A percentile compares a stretch with the other conserved stretches of the same genome.
These are phyloP conservation scores for Irpex lacteus DNA, from an alignment of 1,284 basidiomycete species.

Conservation along the genomic window DNA sequence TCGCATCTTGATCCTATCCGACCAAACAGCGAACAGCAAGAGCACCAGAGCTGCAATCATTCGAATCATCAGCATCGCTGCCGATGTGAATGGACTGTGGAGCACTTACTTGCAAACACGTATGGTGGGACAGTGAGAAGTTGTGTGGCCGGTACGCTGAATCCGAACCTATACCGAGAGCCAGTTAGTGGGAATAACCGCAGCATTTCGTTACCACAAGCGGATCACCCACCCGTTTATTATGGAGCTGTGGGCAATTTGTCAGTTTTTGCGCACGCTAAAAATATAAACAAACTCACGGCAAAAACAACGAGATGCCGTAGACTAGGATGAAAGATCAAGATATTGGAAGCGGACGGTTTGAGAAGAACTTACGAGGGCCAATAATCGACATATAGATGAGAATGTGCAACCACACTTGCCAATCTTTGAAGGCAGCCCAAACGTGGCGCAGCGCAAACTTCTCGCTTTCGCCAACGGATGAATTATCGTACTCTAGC, in stretches of 20 bases:
- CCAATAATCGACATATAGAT: conserved; percentile 58
- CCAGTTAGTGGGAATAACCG: conserved; percentile 1
- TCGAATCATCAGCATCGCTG: neutral
- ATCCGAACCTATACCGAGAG: conserved; percentile 46
- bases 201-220: neutral
- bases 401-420: conserved; percentile 58
- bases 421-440: conserved; percentile 62
- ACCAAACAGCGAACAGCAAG: conserved; percentile 50
- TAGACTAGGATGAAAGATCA: conserved; percentile 29
- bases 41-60: conserved; percentile 45
- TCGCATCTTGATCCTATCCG: conserved; percentile 56
- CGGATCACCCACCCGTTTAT: conserved; percentile 45
- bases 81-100: neutral
- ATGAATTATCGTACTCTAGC: conserved; percentile 61
- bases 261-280: neutral
- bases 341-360: neutral
- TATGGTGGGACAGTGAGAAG: conserved; percentile 72
- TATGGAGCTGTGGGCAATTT: conserved; percentile 45
- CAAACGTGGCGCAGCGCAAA: conserved; percentile 52
- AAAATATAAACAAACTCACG: conserved; percentile 37
- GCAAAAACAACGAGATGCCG: conserved; percentile 65
- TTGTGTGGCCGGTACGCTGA: conserved; percentile 54
- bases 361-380: conserved; percentile 44
- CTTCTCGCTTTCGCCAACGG: conserved; percentile 63
- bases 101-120: conserved; percentile 50